Evolutionary conservation across 2,329 filamentous ascomycete species (phyloP).

Genomic region (Ophiocordyceps camponoti-leonardi): DNA sequence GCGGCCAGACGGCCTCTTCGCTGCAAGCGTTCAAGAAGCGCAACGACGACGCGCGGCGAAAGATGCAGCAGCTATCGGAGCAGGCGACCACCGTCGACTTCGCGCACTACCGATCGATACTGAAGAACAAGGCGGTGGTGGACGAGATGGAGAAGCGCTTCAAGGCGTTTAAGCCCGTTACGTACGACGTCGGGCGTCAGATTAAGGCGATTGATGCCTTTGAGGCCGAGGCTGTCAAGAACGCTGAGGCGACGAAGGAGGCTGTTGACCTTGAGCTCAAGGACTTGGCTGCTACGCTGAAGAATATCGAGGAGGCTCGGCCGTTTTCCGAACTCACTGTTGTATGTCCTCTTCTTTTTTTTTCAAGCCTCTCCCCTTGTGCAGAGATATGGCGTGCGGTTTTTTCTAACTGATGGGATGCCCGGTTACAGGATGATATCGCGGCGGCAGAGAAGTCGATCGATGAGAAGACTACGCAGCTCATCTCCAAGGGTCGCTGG

Average conservation of each 20-base stretch:
- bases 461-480: slow-evolving; percentile 86
- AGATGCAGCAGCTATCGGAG: slow-evolving; percentile 70
- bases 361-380: too few relatives aligned
- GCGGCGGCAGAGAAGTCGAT: slow-evolving; percentile 88
- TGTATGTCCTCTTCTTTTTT: slow-evolving; percentile 39
- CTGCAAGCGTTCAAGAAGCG: slow-evolving; percentile 98
- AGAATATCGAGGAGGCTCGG: slow-evolving; percentile 92
- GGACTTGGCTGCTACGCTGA: slow-evolving; percentile 84
- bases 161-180: slow-evolving; percentile 74
- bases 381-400: too few relatives aligned
- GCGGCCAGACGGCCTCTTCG: slow-evolving; percentile 79
- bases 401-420: too few relatives aligned
- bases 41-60: slow-evolving; percentile 96
- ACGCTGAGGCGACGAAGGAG: slow-evolving; percentile 89
- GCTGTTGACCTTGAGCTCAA: slow-evolving; percentile 90
- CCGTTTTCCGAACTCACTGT: slow-evolving; percentile 96
- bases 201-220: slow-evolving; percentile 97
- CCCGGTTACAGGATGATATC: slow-evolving; percentile 63
- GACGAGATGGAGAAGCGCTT: slow-evolving; percentile 97
- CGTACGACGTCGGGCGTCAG: slow-evolving; percentile 86
- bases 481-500: slow-evolving; percentile 98
- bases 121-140: slow-evolving; percentile 93
- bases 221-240: slow-evolving; percentile 92
- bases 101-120: slow-evolving; percentile 69
- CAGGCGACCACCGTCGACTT: slow-evolving; percentile 83